Conservation (phyloP, 306 rosid genomes). For the Abrus precatorius region DNA sequence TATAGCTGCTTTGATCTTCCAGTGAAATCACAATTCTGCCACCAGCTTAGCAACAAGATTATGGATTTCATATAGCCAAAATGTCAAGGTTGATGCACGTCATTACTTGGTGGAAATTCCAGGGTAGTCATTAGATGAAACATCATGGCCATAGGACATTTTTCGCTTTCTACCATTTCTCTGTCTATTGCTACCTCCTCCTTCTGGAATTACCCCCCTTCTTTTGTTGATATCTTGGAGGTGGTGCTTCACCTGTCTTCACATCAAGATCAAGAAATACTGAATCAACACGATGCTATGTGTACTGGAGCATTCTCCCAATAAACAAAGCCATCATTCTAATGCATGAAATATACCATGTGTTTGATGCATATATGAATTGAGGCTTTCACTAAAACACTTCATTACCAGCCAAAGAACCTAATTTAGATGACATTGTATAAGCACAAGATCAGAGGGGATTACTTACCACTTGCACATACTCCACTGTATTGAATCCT, state of each 20-base stretch:
- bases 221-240: constrained; percentile 53
- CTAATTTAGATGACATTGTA: not conserved
- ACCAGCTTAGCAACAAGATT: constrained; percentile 10
- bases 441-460: not conserved
- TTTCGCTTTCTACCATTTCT: constrained; percentile 59
- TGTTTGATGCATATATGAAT: not conserved
- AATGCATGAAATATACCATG: constrained; percentile 26
- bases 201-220: constrained; percentile 58
- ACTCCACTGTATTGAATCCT: constrained; percentile 50
- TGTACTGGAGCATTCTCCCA: not conserved
- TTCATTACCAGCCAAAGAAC: constrained; percentile 11
- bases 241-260: constrained; percentile 64
- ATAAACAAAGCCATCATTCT: not conserved
- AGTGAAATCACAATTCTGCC: not conserved
- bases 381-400: constrained; percentile 10
- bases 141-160: constrained; percentile 59
- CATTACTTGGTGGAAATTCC: constrained; percentile 57
- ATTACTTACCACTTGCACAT: constrained; percentile 49
- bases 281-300: constrained; percentile 12
- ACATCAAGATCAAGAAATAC: constrained; percentile 28
- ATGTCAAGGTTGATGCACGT: constrained; percentile 32
- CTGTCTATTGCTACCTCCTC: constrained; percentile 54
- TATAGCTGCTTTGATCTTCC: not conserved
- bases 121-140: constrained; percentile 54
- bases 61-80: constrained; percentile 15